Evolutionary conservation across 2,329 filamentous ascomycete species (phyloP), one percentile per base, ranked within the genome.

Genomic region (Alternaria sp.): DNA sequence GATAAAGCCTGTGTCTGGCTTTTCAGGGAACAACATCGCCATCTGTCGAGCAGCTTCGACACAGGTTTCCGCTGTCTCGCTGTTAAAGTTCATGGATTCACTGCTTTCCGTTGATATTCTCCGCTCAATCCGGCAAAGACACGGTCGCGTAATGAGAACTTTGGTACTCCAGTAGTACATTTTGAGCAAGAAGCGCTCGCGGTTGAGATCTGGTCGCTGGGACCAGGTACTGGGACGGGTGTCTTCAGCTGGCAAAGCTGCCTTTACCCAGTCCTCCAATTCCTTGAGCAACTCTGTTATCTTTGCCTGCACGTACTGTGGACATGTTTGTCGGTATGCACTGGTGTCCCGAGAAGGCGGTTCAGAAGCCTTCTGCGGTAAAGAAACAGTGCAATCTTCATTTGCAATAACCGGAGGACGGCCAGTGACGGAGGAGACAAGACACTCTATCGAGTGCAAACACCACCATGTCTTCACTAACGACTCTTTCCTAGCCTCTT

Each of bases 381-480:
- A 49, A 7, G 51, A 14, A 0, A 72, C 63, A 6, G 74, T 77
- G 51, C 72, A 77, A 42, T 77, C 71, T 41, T 71, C 68, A 45
- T 72, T 65, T 3, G 64, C 62, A 34, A 79, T 68, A 2, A 73
- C 70, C 8, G 73, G 74, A 29, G 79, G 75, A 13, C 78, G 73
- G 0, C 79, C 79, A 4, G 76, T 79, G 24, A 80, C 72, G 7
- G 76, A 67, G 14, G 72, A 72, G 2, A 79, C 62, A 3, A 78
- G 60, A 29, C 73, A 72, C 51, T 80, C 79, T 29, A 78, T 62
- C 3, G 69, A 70, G 58, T 76, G 76, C 21, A 80, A 51, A 41
- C 73, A 73, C 75, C 78, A 79, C 79, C 79, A 81, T 9, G 74
- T 72, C 9, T 72, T 73, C 14, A 71, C 59, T n/a, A 75, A 54